phyloP scores from a whole-genome alignment of 176 grass and related monocot genomes.

The Zizania latifolia region DNA sequence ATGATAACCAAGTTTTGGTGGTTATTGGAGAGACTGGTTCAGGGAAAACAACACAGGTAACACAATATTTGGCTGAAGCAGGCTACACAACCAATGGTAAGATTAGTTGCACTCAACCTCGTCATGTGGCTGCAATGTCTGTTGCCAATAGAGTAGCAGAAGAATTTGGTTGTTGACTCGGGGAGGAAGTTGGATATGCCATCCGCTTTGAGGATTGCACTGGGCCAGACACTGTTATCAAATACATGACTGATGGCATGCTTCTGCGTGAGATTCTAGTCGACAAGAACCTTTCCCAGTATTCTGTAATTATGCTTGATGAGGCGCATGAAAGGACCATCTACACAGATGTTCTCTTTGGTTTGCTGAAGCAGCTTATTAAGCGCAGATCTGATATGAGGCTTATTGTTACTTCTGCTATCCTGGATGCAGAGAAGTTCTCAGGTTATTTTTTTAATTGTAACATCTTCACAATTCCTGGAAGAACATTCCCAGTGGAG shows the following conservation, averaged over 20 bases:
- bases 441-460: conserved; percentile 97
- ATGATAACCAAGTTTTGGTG: conserved; percentile 93
- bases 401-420: conserved; percentile 95
- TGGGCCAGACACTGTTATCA: conserved; percentile 86
- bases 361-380: conserved; percentile 84
- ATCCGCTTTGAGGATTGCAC: conserved; percentile 96
- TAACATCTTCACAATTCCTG: conserved; percentile 97
- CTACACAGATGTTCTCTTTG: conserved; percentile 85
- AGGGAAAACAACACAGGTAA: conserved; percentile 94
- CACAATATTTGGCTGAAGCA: conserved; percentile 86
- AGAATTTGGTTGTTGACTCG: conserved; percentile 86
- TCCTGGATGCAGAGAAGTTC: conserved; percentile 96
- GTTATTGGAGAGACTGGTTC: conserved; percentile 96
- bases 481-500: conserved; percentile 91
- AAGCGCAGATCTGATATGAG: conserved; percentile 80
- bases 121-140: conserved; percentile 87
- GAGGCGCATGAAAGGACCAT: conserved; percentile 98
- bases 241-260: conserved; percentile 99
- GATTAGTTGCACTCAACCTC: conserved; percentile 95
- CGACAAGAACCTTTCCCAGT: conserved; percentile 81
- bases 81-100: conserved; percentile 90
- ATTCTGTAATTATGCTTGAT: conserved; percentile 96
- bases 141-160: conserved; percentile 94
- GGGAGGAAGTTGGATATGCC: conserved; percentile 93
- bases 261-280: conserved; percentile 93